A percentile compares a stretch with the other conserved stretches of the same genome.
Evolutionary conservation across 2,329 filamentous ascomycete species (phyloP).

Genomic region (Zasmidium citrigriseum): DNA sequence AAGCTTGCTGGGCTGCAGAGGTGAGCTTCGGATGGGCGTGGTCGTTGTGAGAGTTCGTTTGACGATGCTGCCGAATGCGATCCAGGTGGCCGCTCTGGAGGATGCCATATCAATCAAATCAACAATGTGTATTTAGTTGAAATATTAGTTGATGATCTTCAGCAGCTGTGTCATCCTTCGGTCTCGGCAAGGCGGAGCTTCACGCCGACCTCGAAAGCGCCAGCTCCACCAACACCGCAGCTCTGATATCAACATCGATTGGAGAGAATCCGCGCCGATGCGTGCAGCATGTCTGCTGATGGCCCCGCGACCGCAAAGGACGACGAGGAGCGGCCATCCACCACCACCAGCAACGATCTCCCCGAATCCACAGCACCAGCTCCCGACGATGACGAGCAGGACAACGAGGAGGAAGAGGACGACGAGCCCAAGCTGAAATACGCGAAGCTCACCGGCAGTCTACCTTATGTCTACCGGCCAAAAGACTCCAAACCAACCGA

Average conservation of each 20-base stretch:
- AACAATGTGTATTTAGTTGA: not conserved
- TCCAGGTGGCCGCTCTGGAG: slow-evolving; percentile 28
- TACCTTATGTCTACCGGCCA: slow-evolving; percentile 84
- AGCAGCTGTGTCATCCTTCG: not conserved
- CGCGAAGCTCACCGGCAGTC: slow-evolving; percentile 76
- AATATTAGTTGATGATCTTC: not conserved
- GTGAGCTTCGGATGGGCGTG: slow-evolving; percentile 18
- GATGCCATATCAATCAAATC: not conserved
- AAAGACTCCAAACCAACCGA: slow-evolving; percentile 61
- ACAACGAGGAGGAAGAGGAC: slow-evolving; percentile 80
- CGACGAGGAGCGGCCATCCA: slow-evolving; percentile 9
- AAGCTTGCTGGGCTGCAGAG: slow-evolving; percentile 16
- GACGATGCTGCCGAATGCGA: slow-evolving; percentile 29
- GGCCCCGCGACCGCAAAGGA: slow-evolving; percentile 28
- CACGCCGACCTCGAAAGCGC: slow-evolving; percentile 1
- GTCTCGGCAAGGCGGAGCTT: not conserved
- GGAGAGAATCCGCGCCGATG: slow-evolving; percentile 20
- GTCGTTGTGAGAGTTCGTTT: slow-evolving; percentile 27
- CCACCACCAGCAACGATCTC: slow-evolving; percentile 5
- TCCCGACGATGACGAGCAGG: slow-evolving; percentile 52
- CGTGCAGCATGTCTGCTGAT: slow-evolving; percentile 40
- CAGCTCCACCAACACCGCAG: not conserved
- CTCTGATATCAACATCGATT: not conserved
- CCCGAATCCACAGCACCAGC: slow-evolving; percentile 16
- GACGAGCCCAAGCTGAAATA: slow-evolving; percentile 96